Conservation (phyloP, 352 stramenopile genomes). For the Phytopythium boreale region DNA sequence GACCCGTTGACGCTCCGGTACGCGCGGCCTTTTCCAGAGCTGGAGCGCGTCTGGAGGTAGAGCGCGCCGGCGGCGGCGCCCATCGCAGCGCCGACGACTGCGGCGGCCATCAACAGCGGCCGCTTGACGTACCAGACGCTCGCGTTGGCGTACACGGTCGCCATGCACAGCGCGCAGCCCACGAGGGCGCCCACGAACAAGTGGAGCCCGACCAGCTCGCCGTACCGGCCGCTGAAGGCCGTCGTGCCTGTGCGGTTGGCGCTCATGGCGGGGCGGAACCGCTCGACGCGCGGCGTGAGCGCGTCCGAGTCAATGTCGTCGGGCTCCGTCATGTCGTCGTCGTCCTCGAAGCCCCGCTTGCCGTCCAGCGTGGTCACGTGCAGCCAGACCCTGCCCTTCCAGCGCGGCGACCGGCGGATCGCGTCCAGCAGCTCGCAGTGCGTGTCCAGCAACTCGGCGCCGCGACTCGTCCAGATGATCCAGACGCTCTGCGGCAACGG, state of each 20-base stretch:
- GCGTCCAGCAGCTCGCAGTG: conserved; percentile 40
- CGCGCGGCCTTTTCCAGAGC: neutral
- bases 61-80: conserved; percentile 25
- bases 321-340: conserved; percentile 31
- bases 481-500: conserved; percentile 32
- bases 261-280: conserved; percentile 31
- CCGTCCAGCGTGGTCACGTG: conserved; percentile 31
- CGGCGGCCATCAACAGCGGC: conserved; percentile 25
- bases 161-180: conserved; percentile 28
- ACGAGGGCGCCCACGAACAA: conserved; percentile 32
- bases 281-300: conserved; percentile 25
- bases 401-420: conserved; percentile 35
- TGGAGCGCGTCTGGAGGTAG: conserved; percentile 6
- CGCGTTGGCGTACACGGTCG: conserved; percentile 24
- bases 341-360: conserved; percentile 12
- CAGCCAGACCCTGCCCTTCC: conserved; percentile 49
- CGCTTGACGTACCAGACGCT: conserved; percentile 39
- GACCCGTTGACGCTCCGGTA: conserved; percentile 12
- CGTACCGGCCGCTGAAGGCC: conserved; percentile 27
- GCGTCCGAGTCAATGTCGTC: conserved; percentile 24
- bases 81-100: conserved; percentile 21
- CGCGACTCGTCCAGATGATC: conserved; percentile 53
- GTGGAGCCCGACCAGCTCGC: conserved; percentile 23
- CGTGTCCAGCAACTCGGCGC: conserved; percentile 39
- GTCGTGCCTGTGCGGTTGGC: conserved; percentile 17